A percentile compares a stretch with the other conserved stretches of the same genome.
phyloP scores from a whole-genome alignment of 371 early-diverging fungal species.

The Entomophthora muscae region DNA sequence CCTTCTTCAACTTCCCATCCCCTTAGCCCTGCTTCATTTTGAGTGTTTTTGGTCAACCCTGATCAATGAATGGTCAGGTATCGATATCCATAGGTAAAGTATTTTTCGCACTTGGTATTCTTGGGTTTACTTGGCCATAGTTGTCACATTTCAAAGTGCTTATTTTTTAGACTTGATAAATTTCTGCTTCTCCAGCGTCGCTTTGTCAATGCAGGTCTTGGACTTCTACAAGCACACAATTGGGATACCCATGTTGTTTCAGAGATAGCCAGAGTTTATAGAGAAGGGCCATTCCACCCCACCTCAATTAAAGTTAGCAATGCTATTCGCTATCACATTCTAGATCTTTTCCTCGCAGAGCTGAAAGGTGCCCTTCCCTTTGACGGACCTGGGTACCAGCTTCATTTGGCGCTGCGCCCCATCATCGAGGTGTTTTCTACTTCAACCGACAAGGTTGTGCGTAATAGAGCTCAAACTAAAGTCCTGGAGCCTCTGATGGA shows the following conservation, averaged over 20 bases:
- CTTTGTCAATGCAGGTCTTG: slow-evolving; percentile 44
- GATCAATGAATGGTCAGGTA: slow-evolving; percentile 63
- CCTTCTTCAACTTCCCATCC: slow-evolving; percentile 31
- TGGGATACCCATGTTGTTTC: slow-evolving; percentile 39
- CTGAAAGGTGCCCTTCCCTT: neutral
- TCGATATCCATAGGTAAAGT: slow-evolving; percentile 61
- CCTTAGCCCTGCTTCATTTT: slow-evolving; percentile 38
- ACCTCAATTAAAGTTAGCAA: neutral
- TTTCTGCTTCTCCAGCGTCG: slow-evolving; percentile 64
- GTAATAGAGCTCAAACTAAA: neutral
- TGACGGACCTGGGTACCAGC: neutral
- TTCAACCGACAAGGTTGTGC: neutral
- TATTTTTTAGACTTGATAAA: slow-evolving; percentile 53
- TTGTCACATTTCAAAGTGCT: too few relatives aligned
- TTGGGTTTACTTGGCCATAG: too few relatives aligned
- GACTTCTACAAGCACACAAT: slow-evolving; percentile 36
- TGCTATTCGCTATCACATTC: neutral
- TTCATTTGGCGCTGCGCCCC: neutral
- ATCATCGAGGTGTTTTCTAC: neutral
- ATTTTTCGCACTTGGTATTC: neutral
- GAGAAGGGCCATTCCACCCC: neutral
- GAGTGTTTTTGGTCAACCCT: slow-evolving; percentile 71
- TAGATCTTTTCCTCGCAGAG: neutral
- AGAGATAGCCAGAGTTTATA: neutral
- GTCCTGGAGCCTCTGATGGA: neutral